Conservation (phyloP, 1,284 basidiomycete genomes). For the Moniliophthora roreri region DNA sequence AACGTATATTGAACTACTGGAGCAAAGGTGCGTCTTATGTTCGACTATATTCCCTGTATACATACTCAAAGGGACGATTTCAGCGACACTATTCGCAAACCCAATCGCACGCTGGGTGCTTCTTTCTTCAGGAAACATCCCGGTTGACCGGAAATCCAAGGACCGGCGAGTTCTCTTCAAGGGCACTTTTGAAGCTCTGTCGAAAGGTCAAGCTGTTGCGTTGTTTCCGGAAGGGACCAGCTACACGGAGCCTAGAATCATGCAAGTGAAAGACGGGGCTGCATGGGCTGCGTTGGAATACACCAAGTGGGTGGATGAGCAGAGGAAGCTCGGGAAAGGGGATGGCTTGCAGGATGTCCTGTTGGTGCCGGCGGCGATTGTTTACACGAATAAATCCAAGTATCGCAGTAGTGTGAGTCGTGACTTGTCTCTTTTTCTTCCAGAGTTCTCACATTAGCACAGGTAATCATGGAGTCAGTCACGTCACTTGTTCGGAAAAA, state of each 20-base stretch:
- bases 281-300: constrained; percentile 96
- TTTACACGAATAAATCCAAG: constrained; percentile 93
- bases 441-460: constrained; percentile 7
- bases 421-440: constrained; percentile 4
- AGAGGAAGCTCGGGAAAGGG: constrained; percentile 39
- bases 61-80: constrained; percentile 12
- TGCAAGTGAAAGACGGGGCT: constrained; percentile 95
- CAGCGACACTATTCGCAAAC: constrained; percentile 77
- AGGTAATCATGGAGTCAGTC: constrained; percentile 74
- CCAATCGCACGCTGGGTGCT: constrained; percentile 74
- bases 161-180: constrained; percentile 88
- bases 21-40: constrained; percentile 62
- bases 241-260: constrained; percentile 88
- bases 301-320: constrained; percentile 67
- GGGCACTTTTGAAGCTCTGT: constrained; percentile 86
- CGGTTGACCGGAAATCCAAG: constrained; percentile 91
- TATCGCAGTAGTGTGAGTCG: constrained; percentile 78
- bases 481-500: constrained; percentile 12
- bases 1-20: constrained; percentile 90
- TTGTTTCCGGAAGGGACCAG: constrained; percentile 94
- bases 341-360: constrained; percentile 35
- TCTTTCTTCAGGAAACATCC: constrained; percentile 91
- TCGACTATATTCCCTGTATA: not conserved
- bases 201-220: constrained; percentile 79
- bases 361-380: constrained; percentile 86